Percentiles rank a stretch among this genome's conserved stretches.
phyloP scores from a whole-genome alignment of 345 rosid genomes.

The Rhodamnia rubescens region DNA sequence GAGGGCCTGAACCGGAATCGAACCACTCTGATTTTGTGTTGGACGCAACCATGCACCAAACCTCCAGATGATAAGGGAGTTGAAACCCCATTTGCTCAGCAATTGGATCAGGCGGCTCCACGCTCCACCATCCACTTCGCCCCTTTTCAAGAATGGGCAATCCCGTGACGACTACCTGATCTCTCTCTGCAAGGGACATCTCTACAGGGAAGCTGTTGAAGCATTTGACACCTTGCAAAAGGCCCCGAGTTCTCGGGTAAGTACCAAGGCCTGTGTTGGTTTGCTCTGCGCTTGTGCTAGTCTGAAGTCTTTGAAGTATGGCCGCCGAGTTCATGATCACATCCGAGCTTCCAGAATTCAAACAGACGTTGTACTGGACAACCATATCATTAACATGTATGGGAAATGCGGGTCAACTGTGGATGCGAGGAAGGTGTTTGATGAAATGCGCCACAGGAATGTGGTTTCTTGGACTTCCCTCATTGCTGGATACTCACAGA shows the following conservation, averaged over 20 bases:
- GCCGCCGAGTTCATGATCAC: constrained; percentile 47
- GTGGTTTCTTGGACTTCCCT: constrained; percentile 78
- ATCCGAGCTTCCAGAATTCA: constrained; percentile 25
- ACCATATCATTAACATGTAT: constrained; percentile 56
- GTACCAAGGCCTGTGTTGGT: constrained; percentile 17
- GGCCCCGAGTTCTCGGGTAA: constrained; percentile 15
- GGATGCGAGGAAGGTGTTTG: constrained; percentile 56
- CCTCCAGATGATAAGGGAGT: neutral
- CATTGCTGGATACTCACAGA: constrained; percentile 71
- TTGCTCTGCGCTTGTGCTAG: constrained; percentile 39
- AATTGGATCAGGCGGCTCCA: neutral
- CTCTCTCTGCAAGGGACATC: constrained; percentile 23
- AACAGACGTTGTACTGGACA: constrained; percentile 35
- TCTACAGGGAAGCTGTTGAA: constrained; percentile 37
- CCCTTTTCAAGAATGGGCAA: constrained; percentile 5
- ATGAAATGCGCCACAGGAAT: constrained; percentile 53
- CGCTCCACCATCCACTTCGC: neutral
- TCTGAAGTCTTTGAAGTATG: constrained; percentile 29
- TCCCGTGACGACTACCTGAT: constrained; percentile 25
- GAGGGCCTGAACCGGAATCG: neutral
- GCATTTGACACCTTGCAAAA: constrained; percentile 25
- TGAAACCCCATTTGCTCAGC: neutral
- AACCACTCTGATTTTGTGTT: neutral
- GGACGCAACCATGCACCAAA: neutral
- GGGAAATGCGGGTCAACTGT: constrained; percentile 62